phyloP scores from a whole-genome alignment of 495 filamentous ascomycete genomes.

The Xanthoparmelia taractica region DNA sequence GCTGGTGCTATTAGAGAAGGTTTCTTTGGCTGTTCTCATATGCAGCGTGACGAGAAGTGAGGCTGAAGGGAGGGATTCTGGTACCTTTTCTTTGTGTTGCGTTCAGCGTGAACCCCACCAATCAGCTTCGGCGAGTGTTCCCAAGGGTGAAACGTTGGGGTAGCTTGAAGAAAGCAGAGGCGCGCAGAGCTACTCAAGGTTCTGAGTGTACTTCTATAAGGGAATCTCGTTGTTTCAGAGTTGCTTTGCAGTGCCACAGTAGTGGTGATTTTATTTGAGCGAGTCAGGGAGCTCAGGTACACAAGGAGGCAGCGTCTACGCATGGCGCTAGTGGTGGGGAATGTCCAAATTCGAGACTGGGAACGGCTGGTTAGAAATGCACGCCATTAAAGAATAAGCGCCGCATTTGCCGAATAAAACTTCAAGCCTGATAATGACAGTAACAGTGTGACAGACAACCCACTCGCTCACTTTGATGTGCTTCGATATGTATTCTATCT shows the following conservation, averaged over 20 bases:
- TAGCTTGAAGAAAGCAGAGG: background rate
- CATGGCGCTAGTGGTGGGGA: conserved; percentile 20
- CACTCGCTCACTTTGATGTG: too few relatives aligned
- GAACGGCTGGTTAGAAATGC: background rate
- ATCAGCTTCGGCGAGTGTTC: background rate
- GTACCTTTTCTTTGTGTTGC: conserved; percentile 13
- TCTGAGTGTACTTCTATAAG: background rate
- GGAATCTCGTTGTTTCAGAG: conserved; percentile 1
- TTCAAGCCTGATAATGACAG: too few relatives aligned
- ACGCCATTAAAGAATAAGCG: background rate
- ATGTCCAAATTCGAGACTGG: too few relatives aligned
- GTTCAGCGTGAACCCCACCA: conserved; percentile 12
- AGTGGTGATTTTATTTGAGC: conserved; percentile 9
- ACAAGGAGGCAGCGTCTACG: conserved; percentile 6
- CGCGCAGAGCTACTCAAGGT: conserved; percentile 1
- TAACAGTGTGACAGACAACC: too few relatives aligned
- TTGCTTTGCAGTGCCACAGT: conserved; percentile 6
- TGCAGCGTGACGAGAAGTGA: background rate
- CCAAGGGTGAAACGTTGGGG: background rate
- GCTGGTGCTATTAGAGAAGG: background rate
- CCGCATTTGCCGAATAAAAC: background rate
- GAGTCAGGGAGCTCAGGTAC: conserved; percentile 16
- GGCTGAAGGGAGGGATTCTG: conserved; percentile 3
- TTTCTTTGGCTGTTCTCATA: background rate
- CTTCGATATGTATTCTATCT: too few relatives aligned